A percentile compares a stretch with the other conserved stretches of the same genome.
Evolutionary conservation across 2,329 filamentous ascomycete genomes (phyloP).

Genomic region (Exophiala oligosperma): DNA sequence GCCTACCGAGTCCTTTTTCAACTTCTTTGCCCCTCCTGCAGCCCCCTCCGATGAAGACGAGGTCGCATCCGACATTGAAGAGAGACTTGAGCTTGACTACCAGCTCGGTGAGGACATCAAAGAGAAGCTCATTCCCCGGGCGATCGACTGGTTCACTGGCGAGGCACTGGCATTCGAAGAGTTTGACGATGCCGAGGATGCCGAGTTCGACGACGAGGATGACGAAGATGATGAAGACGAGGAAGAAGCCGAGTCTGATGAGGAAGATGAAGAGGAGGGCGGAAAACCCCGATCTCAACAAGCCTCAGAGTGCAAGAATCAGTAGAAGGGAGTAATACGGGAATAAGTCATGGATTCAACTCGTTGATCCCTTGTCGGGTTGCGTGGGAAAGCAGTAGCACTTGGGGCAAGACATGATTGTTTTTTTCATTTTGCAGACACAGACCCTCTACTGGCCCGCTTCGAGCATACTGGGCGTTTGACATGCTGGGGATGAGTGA

Average conservation of each 20-base stretch:
- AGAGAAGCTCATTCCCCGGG: slow-evolving; percentile 97
- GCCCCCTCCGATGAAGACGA: slow-evolving; percentile 72
- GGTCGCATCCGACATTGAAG: slow-evolving; percentile 87
- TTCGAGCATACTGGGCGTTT: slow-evolving; percentile 21
- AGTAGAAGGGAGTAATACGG: slow-evolving; percentile 17
- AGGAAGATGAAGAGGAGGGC: slow-evolving; percentile 61
- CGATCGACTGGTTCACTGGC: slow-evolving; percentile 99
- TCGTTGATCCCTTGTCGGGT: background rate
- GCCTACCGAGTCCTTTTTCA: slow-evolving; percentile 97
- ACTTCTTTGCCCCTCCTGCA: slow-evolving; percentile 96
- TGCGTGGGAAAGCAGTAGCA: background rate
- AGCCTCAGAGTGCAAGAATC: slow-evolving; percentile 85
- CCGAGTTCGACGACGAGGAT: slow-evolving; percentile 82
- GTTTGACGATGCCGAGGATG: slow-evolving; percentile 79
- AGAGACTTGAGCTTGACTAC: slow-evolving; percentile 96
- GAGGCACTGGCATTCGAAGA: slow-evolving; percentile 97
- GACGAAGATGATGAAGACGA: slow-evolving; percentile 92
- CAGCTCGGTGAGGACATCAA: slow-evolving; percentile 99
- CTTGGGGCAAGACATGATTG: slow-evolving; percentile 1
- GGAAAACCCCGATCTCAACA: slow-evolving; percentile 67
- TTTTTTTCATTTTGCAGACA: slow-evolving; percentile 1
- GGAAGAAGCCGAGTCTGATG: slow-evolving; percentile 69
- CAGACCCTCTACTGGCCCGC: slow-evolving; percentile 7
- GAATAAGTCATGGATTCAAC: too few relatives aligned
- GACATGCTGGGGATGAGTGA: slow-evolving; percentile 7